Conservation (phyloP, 495 filamentous ascomycete genomes). For the Lepraria neglecta region DNA sequence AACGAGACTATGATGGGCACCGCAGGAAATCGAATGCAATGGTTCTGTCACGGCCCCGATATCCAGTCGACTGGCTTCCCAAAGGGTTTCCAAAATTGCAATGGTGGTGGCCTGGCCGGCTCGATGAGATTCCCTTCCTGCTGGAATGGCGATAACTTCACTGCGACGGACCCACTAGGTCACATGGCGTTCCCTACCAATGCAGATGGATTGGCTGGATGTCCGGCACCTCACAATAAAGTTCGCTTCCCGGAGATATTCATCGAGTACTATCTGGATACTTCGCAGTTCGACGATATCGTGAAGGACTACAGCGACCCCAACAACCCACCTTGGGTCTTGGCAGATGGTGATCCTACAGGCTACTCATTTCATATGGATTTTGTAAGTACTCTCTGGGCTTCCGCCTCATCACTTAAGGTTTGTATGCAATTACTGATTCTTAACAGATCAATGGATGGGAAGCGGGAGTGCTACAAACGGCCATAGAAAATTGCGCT, state of each 20-base stretch:
- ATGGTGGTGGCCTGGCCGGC: conserved; percentile 1
- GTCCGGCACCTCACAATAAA: conserved; percentile 13
- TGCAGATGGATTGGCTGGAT: conserved; percentile 21
- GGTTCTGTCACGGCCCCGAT: conserved; percentile 1
- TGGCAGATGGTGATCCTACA: conserved; percentile 38
- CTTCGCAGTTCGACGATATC: conserved; percentile 22
- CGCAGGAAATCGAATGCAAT: not conserved
- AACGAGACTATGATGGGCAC: conserved; percentile 9
- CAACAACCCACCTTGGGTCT: conserved; percentile 26
- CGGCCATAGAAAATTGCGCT: conserved; percentile 2
- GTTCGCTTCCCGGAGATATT: conserved; percentile 41
- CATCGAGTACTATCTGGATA: conserved; percentile 30
- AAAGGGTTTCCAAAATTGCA: conserved; percentile 12
- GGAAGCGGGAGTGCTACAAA: not conserved
- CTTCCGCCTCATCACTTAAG: not conserved
- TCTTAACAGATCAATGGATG: conserved; percentile 27
- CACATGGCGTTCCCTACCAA: conserved; percentile 24
- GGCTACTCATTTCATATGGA: conserved; percentile 57
- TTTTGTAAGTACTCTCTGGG: conserved; percentile 38
- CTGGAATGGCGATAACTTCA: conserved; percentile 26
- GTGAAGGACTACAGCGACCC: conserved; percentile 29
- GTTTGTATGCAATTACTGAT: not conserved
- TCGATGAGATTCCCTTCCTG: conserved; percentile 17
- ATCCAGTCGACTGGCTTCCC: not conserved
- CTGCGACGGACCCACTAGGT: conserved; percentile 26